Evolutionary conservation across 768 basidiomycete genomes (phyloP).

Genomic region (Leucosporidium yakuticum): DNA sequence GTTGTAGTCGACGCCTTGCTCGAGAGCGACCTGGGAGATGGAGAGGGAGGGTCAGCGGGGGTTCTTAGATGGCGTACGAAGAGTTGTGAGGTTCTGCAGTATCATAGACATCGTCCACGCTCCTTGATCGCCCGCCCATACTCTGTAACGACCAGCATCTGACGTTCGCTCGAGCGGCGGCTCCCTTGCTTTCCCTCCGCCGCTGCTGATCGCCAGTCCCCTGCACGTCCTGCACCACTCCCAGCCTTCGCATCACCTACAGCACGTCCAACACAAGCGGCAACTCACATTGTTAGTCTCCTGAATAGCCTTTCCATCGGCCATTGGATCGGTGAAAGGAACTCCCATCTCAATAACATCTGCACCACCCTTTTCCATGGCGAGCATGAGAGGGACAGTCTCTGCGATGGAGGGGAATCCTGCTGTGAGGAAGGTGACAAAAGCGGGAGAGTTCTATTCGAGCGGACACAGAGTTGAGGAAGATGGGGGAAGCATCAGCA

Average conservation of each 20-base stretch:
- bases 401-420: slow-evolving; percentile 74
- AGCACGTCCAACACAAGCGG: background rate
- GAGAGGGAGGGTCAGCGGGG: background rate
- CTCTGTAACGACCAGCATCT: background rate
- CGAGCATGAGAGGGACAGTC: slow-evolving; percentile 80
- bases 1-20: slow-evolving; percentile 69
- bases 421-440: slow-evolving; percentile 79
- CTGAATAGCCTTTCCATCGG: slow-evolving; percentile 91
- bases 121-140: background rate
- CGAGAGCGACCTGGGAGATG: slow-evolving; percentile 64
- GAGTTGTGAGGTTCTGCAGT: background rate
- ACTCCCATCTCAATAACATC: slow-evolving; percentile 94
- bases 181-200: background rate
- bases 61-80: background rate
- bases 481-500: background rate
- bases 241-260: background rate
- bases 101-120: background rate
- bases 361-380: slow-evolving; percentile 86
- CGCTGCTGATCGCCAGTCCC: background rate
- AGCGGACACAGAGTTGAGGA: background rate
- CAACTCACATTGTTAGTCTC: slow-evolving; percentile 72
- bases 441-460: slow-evolving; percentile 33
- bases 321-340: slow-evolving; percentile 93
- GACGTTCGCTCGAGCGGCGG: background rate
- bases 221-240: background rate